A percentile compares a stretch with the other conserved stretches of the same genome.
These are phyloP conservation scores for Vigna angularis DNA, from an alignment of 306 rosid species.

Conservation along the genomic window DNA sequence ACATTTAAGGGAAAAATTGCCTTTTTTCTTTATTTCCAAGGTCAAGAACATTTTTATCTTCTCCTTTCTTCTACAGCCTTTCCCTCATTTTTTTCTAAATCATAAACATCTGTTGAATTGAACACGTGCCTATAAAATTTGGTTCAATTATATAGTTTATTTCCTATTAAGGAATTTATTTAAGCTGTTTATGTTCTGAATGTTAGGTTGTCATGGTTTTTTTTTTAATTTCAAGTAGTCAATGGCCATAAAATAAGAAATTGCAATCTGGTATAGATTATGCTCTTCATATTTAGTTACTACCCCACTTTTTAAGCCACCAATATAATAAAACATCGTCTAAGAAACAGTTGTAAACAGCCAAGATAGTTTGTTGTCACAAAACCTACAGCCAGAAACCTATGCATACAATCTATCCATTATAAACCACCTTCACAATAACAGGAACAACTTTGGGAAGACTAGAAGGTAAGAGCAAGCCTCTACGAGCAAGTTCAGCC, in stretches of 20 bases:
- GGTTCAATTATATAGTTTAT: too few species aligned
- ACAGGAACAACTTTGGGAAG: constrained; percentile 92
- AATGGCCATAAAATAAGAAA: too few species aligned
- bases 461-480: constrained; percentile 83
- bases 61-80: neutral
- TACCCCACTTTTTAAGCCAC: constrained; percentile 9
- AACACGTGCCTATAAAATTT: too few species aligned
- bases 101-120: neutral
- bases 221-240: too few species aligned
- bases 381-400: constrained; percentile 34
- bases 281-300: too few species aligned
- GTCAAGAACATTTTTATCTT: constrained; percentile 31
- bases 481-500: constrained; percentile 99
- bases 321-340: neutral
- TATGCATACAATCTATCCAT: constrained; percentile 20
- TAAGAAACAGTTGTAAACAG: constrained; percentile 32
- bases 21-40: constrained; percentile 12
- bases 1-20: neutral
- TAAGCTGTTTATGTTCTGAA: too few species aligned
- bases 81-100: neutral
- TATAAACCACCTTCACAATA: constrained; percentile 77
- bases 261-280: too few species aligned
- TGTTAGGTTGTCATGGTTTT: too few species aligned
- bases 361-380: constrained; percentile 34
- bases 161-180: too few species aligned